phyloP scores from a whole-genome alignment of 176 grass and related monocot species.

The Dendrocalamus sinicus region DNA sequence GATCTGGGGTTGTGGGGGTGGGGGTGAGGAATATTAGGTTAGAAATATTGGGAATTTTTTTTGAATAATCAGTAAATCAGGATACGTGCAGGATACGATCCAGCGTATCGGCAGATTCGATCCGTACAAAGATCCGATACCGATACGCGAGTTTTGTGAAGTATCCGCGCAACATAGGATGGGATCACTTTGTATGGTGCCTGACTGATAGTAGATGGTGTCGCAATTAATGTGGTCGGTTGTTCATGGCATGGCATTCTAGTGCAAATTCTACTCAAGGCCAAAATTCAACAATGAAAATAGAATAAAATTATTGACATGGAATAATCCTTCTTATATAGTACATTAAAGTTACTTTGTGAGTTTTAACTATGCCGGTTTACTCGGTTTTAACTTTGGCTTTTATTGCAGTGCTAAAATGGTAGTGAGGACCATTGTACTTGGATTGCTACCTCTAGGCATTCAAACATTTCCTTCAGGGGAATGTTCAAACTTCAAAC shows the following conservation, averaged over 20 bases:
- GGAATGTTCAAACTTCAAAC: not conserved
- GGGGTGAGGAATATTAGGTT: too few species aligned
- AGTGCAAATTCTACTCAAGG: not conserved
- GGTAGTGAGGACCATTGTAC: not conserved
- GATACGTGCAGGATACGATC: too few species aligned
- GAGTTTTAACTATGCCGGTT: not conserved
- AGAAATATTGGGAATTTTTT: too few species aligned
- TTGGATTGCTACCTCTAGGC: not conserved
- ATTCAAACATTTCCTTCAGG: not conserved
- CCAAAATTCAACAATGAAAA: not conserved
- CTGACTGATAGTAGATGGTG: not conserved
- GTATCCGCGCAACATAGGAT: too few species aligned
- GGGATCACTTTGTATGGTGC: not conserved
- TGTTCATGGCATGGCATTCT: not conserved
- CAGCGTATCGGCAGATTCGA: too few species aligned
- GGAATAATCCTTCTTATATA: not conserved
- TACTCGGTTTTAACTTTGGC: slow-evolving; percentile 2
- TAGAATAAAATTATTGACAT: not conserved
- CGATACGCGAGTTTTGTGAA: too few species aligned
- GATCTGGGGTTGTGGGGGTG: too few species aligned
- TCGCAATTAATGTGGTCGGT: not conserved
- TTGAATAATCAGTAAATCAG: too few species aligned
- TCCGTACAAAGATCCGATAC: too few species aligned
- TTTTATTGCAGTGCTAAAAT: slow-evolving; percentile 6
- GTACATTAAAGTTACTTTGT: not conserved